Conservation (phyloP, 495 filamentous ascomycete species). For the Pyrenula aspistea region DNA sequence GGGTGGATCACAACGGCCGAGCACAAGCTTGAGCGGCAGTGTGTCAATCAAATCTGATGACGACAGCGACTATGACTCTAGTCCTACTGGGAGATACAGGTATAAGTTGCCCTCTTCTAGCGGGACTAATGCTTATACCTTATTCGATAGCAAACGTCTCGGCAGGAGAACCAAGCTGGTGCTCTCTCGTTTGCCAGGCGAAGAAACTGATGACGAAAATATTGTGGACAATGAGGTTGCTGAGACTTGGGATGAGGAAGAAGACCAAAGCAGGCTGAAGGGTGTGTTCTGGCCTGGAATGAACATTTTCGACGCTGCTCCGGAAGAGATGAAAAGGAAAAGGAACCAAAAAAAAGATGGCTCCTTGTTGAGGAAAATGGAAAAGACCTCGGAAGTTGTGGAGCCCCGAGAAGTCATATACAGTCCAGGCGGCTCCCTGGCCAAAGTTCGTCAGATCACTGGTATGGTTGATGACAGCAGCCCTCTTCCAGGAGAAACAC, state of each 20-base stretch:
- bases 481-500: conserved; percentile 34
- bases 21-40: not conserved
- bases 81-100: not conserved
- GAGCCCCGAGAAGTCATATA: conserved; percentile 60
- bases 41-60: not conserved
- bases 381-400: conserved; percentile 52
- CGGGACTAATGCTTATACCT: not conserved
- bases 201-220: not conserved
- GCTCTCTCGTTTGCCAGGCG: not conserved
- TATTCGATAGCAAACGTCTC: not conserved
- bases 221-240: not conserved
- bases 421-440: conserved; percentile 38
- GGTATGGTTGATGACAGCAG: conserved; percentile 40
- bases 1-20: not conserved
- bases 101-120: not conserved
- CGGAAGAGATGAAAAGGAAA: conserved; percentile 59
- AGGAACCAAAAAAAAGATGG: conserved; percentile 80
- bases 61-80: not conserved
- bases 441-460: conserved; percentile 44
- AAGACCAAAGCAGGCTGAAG: conserved; percentile 47
- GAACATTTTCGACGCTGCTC: conserved; percentile 80
- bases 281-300: conserved; percentile 74
- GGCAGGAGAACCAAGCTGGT: not conserved
- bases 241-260: conserved; percentile 11
- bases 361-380: conserved; percentile 57